A percentile compares a stretch with the other conserved stretches of the same genome.
phyloP scores from a whole-genome alignment of 78 protist genomes.

The Anaeramoeba flamelloides region DNA sequence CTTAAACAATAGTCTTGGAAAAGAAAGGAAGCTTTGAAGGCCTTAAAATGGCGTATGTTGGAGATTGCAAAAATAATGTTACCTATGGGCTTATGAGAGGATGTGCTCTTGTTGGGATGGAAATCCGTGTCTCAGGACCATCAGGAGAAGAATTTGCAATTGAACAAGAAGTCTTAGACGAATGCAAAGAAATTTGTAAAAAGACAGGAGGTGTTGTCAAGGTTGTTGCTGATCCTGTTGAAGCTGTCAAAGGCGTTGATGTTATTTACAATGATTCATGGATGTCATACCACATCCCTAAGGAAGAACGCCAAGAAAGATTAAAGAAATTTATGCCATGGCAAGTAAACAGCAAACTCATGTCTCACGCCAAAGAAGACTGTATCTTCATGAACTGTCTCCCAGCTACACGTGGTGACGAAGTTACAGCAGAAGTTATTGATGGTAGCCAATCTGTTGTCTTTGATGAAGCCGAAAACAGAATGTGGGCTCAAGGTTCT shows the following conservation, averaged over 20 bases:
- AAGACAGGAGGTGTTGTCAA: slow-evolving; percentile 16
- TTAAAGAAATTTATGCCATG: slow-evolving; percentile 22
- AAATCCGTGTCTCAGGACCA: slow-evolving; percentile 33
- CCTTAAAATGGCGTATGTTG: slow-evolving; percentile 38
- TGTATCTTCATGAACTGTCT: slow-evolving; percentile 57
- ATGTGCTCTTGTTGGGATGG: slow-evolving; percentile 33
- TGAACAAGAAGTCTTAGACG: slow-evolving; percentile 32
- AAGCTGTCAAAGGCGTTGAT: slow-evolving; percentile 34
- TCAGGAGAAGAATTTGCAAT: neutral
- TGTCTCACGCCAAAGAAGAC: slow-evolving; percentile 29
- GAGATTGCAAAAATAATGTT: slow-evolving; percentile 48
- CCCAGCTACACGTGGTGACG: slow-evolving; percentile 47
- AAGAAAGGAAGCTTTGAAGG: slow-evolving; percentile 24
- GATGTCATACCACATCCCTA: slow-evolving; percentile 50
- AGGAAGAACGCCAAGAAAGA: slow-evolving; percentile 15
- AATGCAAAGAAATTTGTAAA: slow-evolving; percentile 7
- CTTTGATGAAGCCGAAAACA: no score
- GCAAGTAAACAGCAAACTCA: slow-evolving; percentile 31
- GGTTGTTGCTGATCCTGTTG: slow-evolving; percentile 6
- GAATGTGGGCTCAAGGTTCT: no score
- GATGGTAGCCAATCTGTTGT: slow-evolving; percentile 42
- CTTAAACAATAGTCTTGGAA: slow-evolving; percentile 9
- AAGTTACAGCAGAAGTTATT: slow-evolving; percentile 53
- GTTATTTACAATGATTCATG: slow-evolving; percentile 48
- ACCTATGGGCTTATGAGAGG: slow-evolving; percentile 55